Conservation (phyloP, 176 grass and related monocot genomes). For the Hordeum marinum region DNA sequence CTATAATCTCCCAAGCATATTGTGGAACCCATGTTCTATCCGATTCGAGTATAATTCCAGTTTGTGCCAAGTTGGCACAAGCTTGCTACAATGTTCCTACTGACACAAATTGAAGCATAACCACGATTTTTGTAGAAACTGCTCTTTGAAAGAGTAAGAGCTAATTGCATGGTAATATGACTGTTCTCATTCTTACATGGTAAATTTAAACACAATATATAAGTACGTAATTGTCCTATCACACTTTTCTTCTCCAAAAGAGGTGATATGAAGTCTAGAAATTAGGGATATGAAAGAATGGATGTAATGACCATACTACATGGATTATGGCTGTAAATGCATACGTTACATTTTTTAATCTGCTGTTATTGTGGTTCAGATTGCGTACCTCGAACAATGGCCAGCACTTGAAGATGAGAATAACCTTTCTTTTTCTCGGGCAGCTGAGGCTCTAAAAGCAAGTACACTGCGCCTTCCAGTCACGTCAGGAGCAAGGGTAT, state of each 20-base stretch:
- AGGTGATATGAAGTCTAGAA: not conserved
- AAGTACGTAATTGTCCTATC: not conserved
- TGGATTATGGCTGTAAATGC: constrained; percentile 17
- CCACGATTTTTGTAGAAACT: not conserved
- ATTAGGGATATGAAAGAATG: not conserved
- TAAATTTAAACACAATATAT: constrained; percentile 5
- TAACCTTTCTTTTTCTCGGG: constrained; percentile 49
- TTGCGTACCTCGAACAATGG: constrained; percentile 74
- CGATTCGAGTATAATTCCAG: not conserved
- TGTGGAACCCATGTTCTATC: not conserved
- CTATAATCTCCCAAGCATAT: not conserved
- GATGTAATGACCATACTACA: not conserved
- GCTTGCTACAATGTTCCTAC: not conserved
- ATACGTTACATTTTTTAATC: not conserved
- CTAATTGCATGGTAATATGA: not conserved
- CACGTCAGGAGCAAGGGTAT: constrained; percentile 72
- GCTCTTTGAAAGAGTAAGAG: not conserved
- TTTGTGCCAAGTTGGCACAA: not conserved
- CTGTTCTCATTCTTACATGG: not conserved
- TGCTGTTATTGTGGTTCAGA: constrained; percentile 49
- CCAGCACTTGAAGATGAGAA: constrained; percentile 61
- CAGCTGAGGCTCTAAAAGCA: constrained; percentile 81
- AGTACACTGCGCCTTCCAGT: constrained; percentile 83
- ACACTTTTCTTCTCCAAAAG: not conserved
- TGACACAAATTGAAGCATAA: not conserved